phyloP scores from a whole-genome alignment of 23 red algal species.

The Gracilaria gracilis region DNA sequence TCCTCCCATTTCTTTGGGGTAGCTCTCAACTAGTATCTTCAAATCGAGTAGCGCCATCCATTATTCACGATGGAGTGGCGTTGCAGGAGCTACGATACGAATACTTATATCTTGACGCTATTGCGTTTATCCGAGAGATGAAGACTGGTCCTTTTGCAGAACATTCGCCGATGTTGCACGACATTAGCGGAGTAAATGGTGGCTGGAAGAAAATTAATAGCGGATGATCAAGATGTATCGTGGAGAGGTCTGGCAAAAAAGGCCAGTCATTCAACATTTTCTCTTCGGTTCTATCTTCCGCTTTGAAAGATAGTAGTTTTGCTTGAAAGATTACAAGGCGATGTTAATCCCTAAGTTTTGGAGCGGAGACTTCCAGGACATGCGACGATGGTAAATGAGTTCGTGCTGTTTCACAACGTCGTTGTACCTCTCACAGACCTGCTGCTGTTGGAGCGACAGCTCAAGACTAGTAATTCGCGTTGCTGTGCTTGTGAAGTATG shows the following conservation, averaged over 20 bases:
- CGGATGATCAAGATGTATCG: slow-evolving; percentile 98
- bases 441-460: too few relatives aligned
- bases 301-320: slow-evolving; percentile 7
- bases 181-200: slow-evolving; percentile 79
- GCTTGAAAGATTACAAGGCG: not conserved
- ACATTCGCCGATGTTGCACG: slow-evolving; percentile 93
- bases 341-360: too few relatives aligned
- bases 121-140: slow-evolving; percentile 86
- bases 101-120: slow-evolving; percentile 96
- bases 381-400: too few relatives aligned
- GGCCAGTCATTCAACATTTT: slow-evolving; percentile 89
- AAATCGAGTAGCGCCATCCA: slow-evolving; percentile 53
- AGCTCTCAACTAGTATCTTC: slow-evolving; percentile 83
- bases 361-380: too few relatives aligned
- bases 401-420: too few relatives aligned
- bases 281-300: slow-evolving; percentile 87
- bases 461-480: too few relatives aligned
- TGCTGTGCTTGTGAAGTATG: too few relatives aligned
- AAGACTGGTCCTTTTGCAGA: slow-evolving; percentile 92
- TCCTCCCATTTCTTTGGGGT: slow-evolving; percentile 94
- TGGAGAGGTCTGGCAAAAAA: slow-evolving; percentile 97
- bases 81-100: slow-evolving; percentile 64
- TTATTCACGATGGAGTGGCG: slow-evolving; percentile 58
- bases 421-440: too few relatives aligned
- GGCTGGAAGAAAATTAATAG: slow-evolving; percentile 92